Evolutionary conservation across 2,329 filamentous ascomycete genomes (phyloP).

Genomic region (Arthrobotrys musiformis): DNA sequence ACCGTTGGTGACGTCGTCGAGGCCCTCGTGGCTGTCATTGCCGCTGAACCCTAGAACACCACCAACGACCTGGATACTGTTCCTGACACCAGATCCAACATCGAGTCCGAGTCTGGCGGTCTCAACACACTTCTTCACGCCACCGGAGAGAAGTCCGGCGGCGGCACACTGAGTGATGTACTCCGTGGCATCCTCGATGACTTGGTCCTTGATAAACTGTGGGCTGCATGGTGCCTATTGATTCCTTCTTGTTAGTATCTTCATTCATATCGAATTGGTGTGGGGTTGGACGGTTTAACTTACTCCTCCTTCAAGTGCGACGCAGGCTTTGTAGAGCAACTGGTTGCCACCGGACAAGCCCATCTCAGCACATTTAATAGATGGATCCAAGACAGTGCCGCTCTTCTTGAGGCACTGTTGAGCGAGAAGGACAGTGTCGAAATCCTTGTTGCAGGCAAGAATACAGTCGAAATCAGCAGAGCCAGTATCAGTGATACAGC

Average conservation of each 20-base stretch:
- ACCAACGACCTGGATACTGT: neutral
- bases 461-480: slow-evolving; percentile 28
- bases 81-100: slow-evolving; percentile 29
- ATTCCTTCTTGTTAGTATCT: slow-evolving; percentile 12
- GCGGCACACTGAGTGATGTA: slow-evolving; percentile 37
- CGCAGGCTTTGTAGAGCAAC: slow-evolving; percentile 37
- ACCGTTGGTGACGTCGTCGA: neutral
- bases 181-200: slow-evolving; percentile 29
- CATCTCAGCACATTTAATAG: slow-evolving; percentile 33
- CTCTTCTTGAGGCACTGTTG: slow-evolving; percentile 48
- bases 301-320: slow-evolving; percentile 39
- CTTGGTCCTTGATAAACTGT: slow-evolving; percentile 47
- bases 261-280: neutral
- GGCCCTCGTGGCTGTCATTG: neutral
- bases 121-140: slow-evolving; percentile 37
- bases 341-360: slow-evolving; percentile 28
- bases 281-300: slow-evolving; percentile 13
- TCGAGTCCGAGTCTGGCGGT: slow-evolving; percentile 19
- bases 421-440: slow-evolving; percentile 41
- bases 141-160: slow-evolving; percentile 17
- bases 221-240: slow-evolving; percentile 33
- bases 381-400: slow-evolving; percentile 19
- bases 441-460: slow-evolving; percentile 30
- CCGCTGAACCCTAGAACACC: neutral
- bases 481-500: slow-evolving; percentile 28